Evolutionary conservation across 768 basidiomycete genomes (phyloP).

Genomic region (Tulasnella sp.): DNA sequence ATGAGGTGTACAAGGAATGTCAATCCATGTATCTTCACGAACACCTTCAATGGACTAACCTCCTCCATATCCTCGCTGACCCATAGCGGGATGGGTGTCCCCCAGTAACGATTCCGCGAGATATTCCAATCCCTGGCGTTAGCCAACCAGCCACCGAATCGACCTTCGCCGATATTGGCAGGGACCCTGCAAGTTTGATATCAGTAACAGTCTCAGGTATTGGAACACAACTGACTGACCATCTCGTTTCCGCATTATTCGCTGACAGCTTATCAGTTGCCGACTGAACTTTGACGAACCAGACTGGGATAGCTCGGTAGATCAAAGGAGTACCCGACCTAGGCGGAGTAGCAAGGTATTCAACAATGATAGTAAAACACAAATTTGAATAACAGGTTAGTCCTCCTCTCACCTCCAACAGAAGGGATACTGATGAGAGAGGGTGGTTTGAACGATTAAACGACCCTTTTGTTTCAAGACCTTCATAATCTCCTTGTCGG

Average conservation of each 20-base stretch:
- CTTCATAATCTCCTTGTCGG: constrained; percentile 92
- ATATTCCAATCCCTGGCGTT: constrained; percentile 99
- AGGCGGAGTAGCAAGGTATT: constrained; percentile 8
- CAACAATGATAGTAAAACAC: neutral
- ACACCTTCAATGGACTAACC: constrained; percentile 32
- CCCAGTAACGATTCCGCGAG: constrained; percentile 98
- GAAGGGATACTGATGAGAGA: constrained; percentile 90
- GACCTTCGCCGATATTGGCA: constrained; percentile 73
- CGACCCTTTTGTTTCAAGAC: constrained; percentile 76
- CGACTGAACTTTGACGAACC: constrained; percentile 87
- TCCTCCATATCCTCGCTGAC: constrained; percentile 86
- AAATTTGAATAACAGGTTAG: neutral
- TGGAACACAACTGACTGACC: constrained; percentile 34
- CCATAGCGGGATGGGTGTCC: constrained; percentile 96
- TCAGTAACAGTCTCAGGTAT: neutral
- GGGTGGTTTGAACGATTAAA: constrained; percentile 73
- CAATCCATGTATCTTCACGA: neutral
- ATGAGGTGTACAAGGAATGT: constrained; percentile 1
- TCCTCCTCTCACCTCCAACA: constrained; percentile 83
- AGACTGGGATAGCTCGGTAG: constrained; percentile 89
- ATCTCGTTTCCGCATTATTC: constrained; percentile 84
- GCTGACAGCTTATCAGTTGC: constrained; percentile 76
- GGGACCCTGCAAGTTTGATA: constrained; percentile 60
- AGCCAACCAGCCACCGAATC: constrained; percentile 95
- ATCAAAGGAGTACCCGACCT: constrained; percentile 93